Evolutionary conservation across 108 stramenopile species (phyloP), one percentile per base, ranked within the genome.

Genomic region (Pseudonitzschia multiseries): DNA sequence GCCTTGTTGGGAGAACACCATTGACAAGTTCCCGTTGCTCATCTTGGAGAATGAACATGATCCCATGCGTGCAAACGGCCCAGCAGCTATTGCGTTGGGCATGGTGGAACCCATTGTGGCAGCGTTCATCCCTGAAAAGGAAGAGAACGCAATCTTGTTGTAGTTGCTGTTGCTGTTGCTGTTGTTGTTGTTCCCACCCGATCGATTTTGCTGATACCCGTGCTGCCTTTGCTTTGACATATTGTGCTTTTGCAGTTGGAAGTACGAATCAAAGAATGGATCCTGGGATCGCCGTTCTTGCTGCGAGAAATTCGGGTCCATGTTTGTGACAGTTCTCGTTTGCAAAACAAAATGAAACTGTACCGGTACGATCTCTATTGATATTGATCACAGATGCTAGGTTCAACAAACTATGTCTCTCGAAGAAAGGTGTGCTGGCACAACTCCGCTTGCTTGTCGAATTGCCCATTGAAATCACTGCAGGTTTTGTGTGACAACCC

Each of bases 191-290:
- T 27, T 28, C 6, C 31, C 29, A 24, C 29, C 29, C 27, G n/a
- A 15, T 59, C 57, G 24, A 59, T 31, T 28, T 3, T 22, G 26
- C 57, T 22, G n/a, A n/a, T n/a, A n/a, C n/a, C n/a, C n/a, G n/a
- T n/a, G 24, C 29, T 59, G 24, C 26, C 4, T 5, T 27, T 59
- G 22, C 26, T 59, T 5, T n/a, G n/a, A n/a, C n/a, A n/a, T n/a
- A n/a, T n/a, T n/a, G n/a, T n/a, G n/a, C 57, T 59, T 59, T 15
- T 59, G 27, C 22, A 59, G 57, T 14, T 59, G 57, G 27, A 59
- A 9, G 0, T 0, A 59, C 14, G 26, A 9, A 22, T 59, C 57
- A 27, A 59, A n/a, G n/a, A n/a, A 8, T 59, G 57, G 57, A 59
- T 59, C 57, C 27, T 9, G 1, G 13, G 46, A 48, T 48, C 46